Conservation (phyloP, 805 yeast species). For the Ogataea parapolymorpha region DNA sequence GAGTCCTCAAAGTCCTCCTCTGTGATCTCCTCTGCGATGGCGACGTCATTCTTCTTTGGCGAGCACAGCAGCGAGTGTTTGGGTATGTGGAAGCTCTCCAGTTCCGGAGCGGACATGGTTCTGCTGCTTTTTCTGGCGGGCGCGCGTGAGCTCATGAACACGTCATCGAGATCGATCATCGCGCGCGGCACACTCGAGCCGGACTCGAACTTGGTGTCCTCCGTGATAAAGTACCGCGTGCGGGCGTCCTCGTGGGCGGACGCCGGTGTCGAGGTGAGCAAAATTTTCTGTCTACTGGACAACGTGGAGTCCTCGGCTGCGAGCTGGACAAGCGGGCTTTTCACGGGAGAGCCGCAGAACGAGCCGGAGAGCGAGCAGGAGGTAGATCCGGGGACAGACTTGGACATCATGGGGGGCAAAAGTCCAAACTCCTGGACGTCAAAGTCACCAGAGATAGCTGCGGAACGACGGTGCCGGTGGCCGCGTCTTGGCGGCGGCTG, state of each 20-base stretch:
- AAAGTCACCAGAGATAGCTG: constrained; percentile 86
- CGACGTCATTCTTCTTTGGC: constrained; percentile 31
- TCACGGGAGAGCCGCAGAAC: constrained; percentile 24
- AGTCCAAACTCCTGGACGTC: constrained; percentile 38
- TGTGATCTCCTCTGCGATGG: constrained; percentile 29
- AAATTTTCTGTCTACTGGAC: background rate
- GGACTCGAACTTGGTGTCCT: constrained; percentile 28
- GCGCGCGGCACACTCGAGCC: constrained; percentile 32
- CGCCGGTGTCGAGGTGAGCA: constrained; percentile 11
- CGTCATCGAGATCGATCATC: constrained; percentile 34
- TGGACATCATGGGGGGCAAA: constrained; percentile 14
- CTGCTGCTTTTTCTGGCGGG: constrained; percentile 14
- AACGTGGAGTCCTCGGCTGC: constrained; percentile 1
- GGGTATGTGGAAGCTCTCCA: constrained; percentile 22
- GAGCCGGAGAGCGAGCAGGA: constrained; percentile 26
- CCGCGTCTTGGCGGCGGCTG: constrained; percentile 40
- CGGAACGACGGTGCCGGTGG: constrained; percentile 82
- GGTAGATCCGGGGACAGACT: constrained; percentile 22
- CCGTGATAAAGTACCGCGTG: constrained; percentile 31
- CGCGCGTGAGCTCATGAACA: constrained; percentile 17
- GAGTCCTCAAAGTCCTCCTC: constrained; percentile 25
- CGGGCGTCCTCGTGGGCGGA: constrained; percentile 9
- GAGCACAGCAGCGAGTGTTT: constrained; percentile 31
- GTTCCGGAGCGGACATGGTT: constrained; percentile 20
- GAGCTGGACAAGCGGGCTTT: constrained; percentile 2